Percentiles rank a stretch among this genome's conserved stretches.
phyloP scores from a whole-genome alignment of 1,139 yeast species.

The Eremothecium sinecaudum region DNA sequence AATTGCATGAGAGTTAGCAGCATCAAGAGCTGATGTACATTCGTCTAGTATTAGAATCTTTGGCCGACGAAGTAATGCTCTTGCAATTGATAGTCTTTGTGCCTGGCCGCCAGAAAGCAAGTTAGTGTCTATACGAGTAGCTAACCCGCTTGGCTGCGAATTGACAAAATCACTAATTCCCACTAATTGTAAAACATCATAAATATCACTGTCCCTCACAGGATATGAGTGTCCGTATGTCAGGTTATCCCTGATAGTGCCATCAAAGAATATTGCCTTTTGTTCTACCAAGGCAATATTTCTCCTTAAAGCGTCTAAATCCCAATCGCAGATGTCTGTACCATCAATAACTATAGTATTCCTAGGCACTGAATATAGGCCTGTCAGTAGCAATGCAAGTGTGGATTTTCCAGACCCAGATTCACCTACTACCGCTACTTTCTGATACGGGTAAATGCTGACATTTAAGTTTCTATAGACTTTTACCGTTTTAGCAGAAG shows the following conservation, averaged over 20 bases:
- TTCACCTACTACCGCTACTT: constrained; percentile 59
- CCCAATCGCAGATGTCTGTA: constrained; percentile 39
- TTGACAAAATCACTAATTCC: constrained; percentile 45
- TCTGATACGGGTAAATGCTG: constrained; percentile 37
- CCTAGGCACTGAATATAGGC: constrained; percentile 39
- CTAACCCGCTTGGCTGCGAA: constrained; percentile 46
- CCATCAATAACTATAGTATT: constrained; percentile 34
- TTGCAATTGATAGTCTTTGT: constrained; percentile 65
- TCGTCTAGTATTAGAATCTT: constrained; percentile 63
- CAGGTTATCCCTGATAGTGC: constrained; percentile 57
- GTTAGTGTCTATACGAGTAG: constrained; percentile 49
- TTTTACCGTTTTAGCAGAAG: constrained; percentile 23
- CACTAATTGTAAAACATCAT: constrained; percentile 37
- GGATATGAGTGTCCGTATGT: constrained; percentile 43
- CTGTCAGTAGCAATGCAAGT: constrained; percentile 42
- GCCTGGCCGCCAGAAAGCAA: constrained; percentile 73
- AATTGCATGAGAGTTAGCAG: constrained; percentile 42
- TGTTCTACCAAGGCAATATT: constrained; percentile 63
- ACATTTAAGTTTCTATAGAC: constrained; percentile 38
- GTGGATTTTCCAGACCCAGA: constrained; percentile 84
- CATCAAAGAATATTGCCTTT: constrained; percentile 53
- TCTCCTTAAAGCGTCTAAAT: constrained; percentile 42
- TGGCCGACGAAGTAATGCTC: constrained; percentile 61
- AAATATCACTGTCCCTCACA: constrained; percentile 34
- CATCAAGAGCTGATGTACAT: constrained; percentile 70